Base-by-base conservation (phyloP, 2,329 filamentous ascomycete genomes). In the Phialocephala subalpina region DNA sequence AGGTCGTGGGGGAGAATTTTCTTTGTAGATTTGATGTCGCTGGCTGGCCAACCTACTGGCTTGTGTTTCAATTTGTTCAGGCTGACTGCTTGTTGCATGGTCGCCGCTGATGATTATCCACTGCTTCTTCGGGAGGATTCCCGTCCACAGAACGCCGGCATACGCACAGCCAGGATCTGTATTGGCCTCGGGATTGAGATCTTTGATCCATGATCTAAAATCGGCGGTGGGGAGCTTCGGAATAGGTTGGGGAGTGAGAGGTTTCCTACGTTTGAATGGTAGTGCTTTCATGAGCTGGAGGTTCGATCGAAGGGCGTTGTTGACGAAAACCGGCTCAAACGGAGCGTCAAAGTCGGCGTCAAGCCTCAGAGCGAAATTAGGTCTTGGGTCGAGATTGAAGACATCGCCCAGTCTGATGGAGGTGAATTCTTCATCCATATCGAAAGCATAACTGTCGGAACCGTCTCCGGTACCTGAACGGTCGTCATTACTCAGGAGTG, bases 361-460 rank as follows among this genome's bases (percentile, higher is more conserved):
- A 49, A 91, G 77, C 70, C 94, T 91, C 35, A 94, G 80, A 42
- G 94, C 84, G 72, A 95, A 92, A 0, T 90, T 92, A 2, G 92
- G 92, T 57, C 92, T 83, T 59, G 90, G 86, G 75, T 95, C 92
- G 67, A 90, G 84, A 73, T 94, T 91, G 36, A 95, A 78, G 47
- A 94, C 80, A 74, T 94, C 49, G 25, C 49, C 49, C 2, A 53
- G 49, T 14, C 49, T 33, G 14, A 33, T 53, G 11, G 49, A 53
- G 11, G 49, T 53, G 14, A 53, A 53, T 53, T 53, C 49, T 14
- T 53, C 49, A 33, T 53, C 49, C 25, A 33, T 53, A 33, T 53
- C 49, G 18, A 29, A 53, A 16, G 49, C 49, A 33, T 29, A 53
- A 14, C 25, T n/a, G 16, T 53, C 49, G 22, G 49, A 29, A 18